These are phyloP conservation scores for Sporothrix mexicana DNA, from an alignment of 2,329 filamentous ascomycete genomes.

Conservation along the genomic window DNA sequence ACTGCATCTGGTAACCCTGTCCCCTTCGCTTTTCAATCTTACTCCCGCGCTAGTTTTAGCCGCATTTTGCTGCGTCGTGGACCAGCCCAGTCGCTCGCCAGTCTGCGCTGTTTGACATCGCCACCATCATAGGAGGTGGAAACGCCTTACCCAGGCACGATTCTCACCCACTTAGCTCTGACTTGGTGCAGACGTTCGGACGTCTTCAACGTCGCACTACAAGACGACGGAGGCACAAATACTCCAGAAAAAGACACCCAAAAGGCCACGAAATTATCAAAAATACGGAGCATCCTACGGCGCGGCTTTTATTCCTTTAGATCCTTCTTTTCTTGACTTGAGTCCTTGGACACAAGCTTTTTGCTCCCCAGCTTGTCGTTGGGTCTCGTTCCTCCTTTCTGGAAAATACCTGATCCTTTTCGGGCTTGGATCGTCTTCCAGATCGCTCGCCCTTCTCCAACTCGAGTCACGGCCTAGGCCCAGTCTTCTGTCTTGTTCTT, in stretches of 20 bases:
- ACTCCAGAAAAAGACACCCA: no score
- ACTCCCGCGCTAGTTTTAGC: slow-evolving; percentile 32
- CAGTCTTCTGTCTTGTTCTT: not conserved
- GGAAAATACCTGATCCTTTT: not conserved
- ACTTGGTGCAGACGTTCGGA: not conserved
- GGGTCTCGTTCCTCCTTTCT: not conserved
- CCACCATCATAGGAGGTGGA: slow-evolving; percentile 29
- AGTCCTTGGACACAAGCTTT: slow-evolving; percentile 12
- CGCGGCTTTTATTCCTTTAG: not conserved
- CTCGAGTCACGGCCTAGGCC: not conserved
- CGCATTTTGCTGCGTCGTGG: slow-evolving; percentile 29
- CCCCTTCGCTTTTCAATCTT: slow-evolving; percentile 27
- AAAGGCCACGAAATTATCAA: not conserved
- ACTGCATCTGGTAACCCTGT: no score
- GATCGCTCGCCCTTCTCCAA: slow-evolving; percentile 10
- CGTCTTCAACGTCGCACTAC: not conserved
- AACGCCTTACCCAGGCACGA: slow-evolving; percentile 1
- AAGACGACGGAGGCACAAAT: not conserved
- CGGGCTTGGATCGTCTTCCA: slow-evolving; percentile 8
- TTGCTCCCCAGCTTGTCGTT: slow-evolving; percentile 8
- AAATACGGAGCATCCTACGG: slow-evolving; percentile 11
- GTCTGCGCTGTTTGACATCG: slow-evolving; percentile 23
- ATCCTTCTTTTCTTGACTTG: not conserved
- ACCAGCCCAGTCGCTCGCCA: not conserved
- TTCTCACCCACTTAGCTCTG: not conserved